Conservation (phyloP, 73 alveolate species). For the Paramecium biaurelia region DNA sequence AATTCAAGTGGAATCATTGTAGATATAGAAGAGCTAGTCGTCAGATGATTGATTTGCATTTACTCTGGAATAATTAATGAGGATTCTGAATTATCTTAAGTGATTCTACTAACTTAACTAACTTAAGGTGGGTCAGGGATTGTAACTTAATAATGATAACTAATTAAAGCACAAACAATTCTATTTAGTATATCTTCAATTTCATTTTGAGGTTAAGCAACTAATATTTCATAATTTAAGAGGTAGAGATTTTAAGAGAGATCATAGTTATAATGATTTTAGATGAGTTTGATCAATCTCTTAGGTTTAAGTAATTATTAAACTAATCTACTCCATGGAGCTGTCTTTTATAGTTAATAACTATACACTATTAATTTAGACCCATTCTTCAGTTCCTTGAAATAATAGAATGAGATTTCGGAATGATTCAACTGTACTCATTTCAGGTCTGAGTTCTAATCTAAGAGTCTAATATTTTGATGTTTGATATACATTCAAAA, state of each 20-base stretch:
- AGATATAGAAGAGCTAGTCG: background rate
- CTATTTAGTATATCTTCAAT: background rate
- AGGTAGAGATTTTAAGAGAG: background rate
- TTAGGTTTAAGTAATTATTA: background rate
- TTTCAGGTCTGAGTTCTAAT: background rate
- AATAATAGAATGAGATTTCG: background rate
- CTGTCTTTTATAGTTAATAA: background rate
- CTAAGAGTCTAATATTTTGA: background rate
- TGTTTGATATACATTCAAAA: background rate
- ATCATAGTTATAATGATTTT: background rate
- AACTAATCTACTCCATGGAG: background rate
- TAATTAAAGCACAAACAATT: background rate
- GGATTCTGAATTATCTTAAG: background rate
- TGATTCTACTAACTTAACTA: background rate
- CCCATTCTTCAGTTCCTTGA: background rate
- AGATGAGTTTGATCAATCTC: background rate
- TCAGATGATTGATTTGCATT: background rate
- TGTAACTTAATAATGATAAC: background rate
- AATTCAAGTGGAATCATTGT: background rate
- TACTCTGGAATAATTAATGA: background rate
- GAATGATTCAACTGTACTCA: background rate
- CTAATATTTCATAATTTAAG: background rate
- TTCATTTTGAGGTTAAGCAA: background rate
- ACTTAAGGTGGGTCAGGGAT: background rate
- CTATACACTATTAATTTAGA: background rate